Evolutionary conservation across 495 filamentous ascomycete species (phyloP).

Genomic region (Glonium stellatum): DNA sequence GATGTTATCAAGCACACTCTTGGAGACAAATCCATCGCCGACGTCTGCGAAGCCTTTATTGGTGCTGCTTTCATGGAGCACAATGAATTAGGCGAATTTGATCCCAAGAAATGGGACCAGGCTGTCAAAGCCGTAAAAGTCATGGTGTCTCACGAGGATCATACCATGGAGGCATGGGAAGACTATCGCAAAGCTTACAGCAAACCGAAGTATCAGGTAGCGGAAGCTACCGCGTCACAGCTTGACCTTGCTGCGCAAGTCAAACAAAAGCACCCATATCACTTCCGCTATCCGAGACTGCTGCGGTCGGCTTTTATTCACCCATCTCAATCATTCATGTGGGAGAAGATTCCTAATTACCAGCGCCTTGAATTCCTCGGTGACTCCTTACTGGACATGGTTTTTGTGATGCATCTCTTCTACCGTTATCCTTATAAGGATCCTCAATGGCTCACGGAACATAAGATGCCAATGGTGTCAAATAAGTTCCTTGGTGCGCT

Average conservation of each 20-base stretch:
- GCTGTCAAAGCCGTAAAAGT: conserved; percentile 77
- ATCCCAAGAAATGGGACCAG: conserved; percentile 58
- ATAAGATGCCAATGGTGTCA: conserved; percentile 99
- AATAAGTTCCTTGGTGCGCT: conserved; percentile 89
- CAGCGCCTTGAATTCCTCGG: conserved; percentile 92
- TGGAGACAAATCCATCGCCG: conserved; percentile 88
- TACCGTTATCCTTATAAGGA: conserved; percentile 67
- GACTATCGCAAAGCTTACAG: conserved; percentile 70
- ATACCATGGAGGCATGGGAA: conserved; percentile 57
- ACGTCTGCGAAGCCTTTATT: conserved; percentile 93
- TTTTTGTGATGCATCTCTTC: conserved; percentile 74
- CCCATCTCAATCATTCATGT: conserved; percentile 66
- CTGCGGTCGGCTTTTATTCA: conserved; percentile 83
- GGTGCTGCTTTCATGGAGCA: conserved; percentile 74
- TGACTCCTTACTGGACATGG: conserved; percentile 85
- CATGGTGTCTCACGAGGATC: conserved; percentile 61
- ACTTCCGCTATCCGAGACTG: conserved; percentile 71
- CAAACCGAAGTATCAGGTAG: conserved; percentile 64
- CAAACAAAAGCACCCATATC: conserved; percentile 61
- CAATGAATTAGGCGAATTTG: conserved; percentile 36
- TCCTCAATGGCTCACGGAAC: conserved; percentile 96
- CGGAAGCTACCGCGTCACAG: conserved; percentile 52
- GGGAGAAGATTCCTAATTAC: conserved; percentile 76
- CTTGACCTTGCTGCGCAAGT: conserved; percentile 61
- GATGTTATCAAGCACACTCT: conserved; percentile 57